Evolutionary conservation across 2,329 filamentous ascomycete genomes (phyloP).

Genomic region (Mariannaea elegans): DNA sequence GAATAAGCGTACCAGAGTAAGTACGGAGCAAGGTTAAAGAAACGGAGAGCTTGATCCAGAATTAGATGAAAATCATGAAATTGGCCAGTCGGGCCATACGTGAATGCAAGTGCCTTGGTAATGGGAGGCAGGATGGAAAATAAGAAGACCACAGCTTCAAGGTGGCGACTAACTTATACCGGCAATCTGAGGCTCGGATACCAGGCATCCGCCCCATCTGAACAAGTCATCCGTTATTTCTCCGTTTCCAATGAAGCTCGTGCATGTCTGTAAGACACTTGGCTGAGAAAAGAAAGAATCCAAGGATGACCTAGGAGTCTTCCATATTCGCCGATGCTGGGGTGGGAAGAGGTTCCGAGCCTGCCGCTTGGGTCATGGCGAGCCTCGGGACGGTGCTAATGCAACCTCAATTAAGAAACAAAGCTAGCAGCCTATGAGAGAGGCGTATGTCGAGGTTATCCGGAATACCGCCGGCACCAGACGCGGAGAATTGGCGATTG

Average conservation of each 20-base stretch:
- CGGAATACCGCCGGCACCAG: slow-evolving; percentile 21
- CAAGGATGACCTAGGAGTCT: neutral
- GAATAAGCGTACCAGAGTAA: neutral
- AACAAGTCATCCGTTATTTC: slow-evolving; percentile 16
- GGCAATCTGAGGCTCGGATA: slow-evolving; percentile 8
- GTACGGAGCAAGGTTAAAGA: neutral
- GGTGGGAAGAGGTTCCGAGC: slow-evolving; percentile 24
- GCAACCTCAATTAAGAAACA: slow-evolving; percentile 5
- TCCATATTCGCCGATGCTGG: slow-evolving; percentile 9
- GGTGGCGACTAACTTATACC: slow-evolving; percentile 29
- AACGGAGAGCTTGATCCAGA: neutral
- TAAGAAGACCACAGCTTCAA: neutral
- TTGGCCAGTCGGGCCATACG: neutral
- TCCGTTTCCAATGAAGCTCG: slow-evolving; percentile 6
- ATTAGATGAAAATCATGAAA: neutral
- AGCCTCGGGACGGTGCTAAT: slow-evolving; percentile 5
- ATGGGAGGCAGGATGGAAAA: neutral
- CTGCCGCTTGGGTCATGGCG: slow-evolving; percentile 12
- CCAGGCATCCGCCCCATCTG: slow-evolving; percentile 5
- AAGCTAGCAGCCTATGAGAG: slow-evolving; percentile 13
- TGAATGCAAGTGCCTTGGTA: slow-evolving; percentile 4
- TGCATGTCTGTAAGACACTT: neutral
- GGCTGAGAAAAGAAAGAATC: slow-evolving; percentile 10
- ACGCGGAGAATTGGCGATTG: slow-evolving; percentile 17
- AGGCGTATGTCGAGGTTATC: neutral